Percentiles rank a stretch among this genome's conserved stretches.
Conservation (phyloP, 768 basidiomycete species). For the Ephemerocybe angulata region DNA sequence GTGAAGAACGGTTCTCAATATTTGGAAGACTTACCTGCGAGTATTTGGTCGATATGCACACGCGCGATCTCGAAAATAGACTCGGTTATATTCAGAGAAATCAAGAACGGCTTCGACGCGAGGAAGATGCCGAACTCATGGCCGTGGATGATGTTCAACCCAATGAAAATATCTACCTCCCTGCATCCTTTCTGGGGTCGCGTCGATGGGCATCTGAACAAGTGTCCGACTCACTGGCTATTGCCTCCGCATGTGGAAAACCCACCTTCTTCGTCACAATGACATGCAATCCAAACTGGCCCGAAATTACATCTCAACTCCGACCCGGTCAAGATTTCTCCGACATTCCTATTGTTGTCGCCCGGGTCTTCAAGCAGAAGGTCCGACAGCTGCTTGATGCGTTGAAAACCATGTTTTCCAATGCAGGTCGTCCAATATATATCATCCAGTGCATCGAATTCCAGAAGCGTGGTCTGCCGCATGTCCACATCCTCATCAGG, state of each 20-base stretch:
- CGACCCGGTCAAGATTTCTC: slow-evolving; percentile 29
- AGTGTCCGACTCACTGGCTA: slow-evolving; percentile 25
- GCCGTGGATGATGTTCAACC: slow-evolving; percentile 15
- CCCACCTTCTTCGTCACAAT: slow-evolving; percentile 38
- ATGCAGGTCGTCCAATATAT: slow-evolving; percentile 29
- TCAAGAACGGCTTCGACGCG: slow-evolving; percentile 15
- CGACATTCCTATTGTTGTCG: slow-evolving; percentile 34
- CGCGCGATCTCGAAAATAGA: slow-evolving; percentile 26
- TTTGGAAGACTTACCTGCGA: slow-evolving; percentile 33
- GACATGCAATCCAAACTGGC: slow-evolving; percentile 40
- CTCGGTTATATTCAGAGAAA: slow-evolving; percentile 31
- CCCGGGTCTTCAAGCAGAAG: slow-evolving; percentile 33
- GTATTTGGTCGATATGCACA: slow-evolving; percentile 39
- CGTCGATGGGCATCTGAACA: slow-evolving; percentile 24
- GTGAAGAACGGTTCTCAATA: slow-evolving; percentile 26
- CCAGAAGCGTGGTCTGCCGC: slow-evolving; percentile 39
- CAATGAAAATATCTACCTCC: slow-evolving; percentile 32
- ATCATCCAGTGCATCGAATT: slow-evolving; percentile 36
- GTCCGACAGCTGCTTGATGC: slow-evolving; percentile 20
- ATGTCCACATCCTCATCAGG: slow-evolving; percentile 38
- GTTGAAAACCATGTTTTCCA: slow-evolving; percentile 26
- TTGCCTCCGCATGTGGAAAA: slow-evolving; percentile 24
- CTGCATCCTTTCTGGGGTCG: slow-evolving; percentile 34
- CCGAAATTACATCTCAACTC: slow-evolving; percentile 29
- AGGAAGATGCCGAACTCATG: slow-evolving; percentile 30